These are phyloP conservation scores for Argentina anserina DNA, from an alignment of 306 rosid genomes.

Conservation along the genomic window DNA sequence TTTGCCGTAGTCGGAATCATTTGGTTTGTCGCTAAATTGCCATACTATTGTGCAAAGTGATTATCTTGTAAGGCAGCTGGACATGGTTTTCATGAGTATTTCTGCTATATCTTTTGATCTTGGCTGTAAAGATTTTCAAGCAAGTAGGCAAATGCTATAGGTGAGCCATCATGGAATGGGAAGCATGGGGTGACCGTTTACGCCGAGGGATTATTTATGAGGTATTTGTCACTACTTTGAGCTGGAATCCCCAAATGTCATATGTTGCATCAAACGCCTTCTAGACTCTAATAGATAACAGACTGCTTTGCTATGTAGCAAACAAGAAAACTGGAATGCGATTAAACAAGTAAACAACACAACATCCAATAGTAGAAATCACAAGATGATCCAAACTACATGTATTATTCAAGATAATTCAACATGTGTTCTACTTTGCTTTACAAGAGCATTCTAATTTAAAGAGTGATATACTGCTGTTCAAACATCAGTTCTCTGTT, in stretches of 20 bases:
- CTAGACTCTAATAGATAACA: background rate
- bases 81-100: background rate
- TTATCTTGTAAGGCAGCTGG: background rate
- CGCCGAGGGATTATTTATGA: background rate
- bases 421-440: background rate
- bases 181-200: background rate
- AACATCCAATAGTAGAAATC: background rate
- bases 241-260: background rate
- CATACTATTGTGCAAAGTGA: background rate
- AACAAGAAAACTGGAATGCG: background rate
- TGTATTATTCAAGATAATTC: background rate
- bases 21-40: background rate
- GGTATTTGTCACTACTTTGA: background rate
- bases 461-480: background rate
- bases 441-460: slow-evolving; percentile 8
- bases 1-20: background rate
- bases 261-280: background rate
- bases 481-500: slow-evolving; percentile 18
- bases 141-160: background rate
- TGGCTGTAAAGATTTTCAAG: background rate
- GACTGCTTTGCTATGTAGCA: background rate
- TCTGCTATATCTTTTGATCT: background rate
- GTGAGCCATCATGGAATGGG: background rate
- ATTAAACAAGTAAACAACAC: background rate
- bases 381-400: background rate